Evolutionary conservation across 768 basidiomycete genomes (phyloP).

Genomic region (Lentinula raphanica): DNA sequence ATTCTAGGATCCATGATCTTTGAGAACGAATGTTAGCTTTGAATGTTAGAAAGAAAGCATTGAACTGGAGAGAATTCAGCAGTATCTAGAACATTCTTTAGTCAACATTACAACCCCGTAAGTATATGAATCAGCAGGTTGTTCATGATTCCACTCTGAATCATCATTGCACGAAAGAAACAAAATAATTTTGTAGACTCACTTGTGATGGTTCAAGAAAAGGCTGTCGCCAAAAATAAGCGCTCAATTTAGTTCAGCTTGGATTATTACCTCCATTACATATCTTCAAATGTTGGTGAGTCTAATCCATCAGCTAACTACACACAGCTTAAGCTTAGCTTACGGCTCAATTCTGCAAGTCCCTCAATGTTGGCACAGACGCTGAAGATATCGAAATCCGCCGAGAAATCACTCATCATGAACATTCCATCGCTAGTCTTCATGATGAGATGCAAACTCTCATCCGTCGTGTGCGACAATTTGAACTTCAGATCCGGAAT

Average conservation of each 20-base stretch:
- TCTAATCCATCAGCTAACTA: not conserved
- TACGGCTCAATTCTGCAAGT: not conserved
- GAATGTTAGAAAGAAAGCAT: not conserved
- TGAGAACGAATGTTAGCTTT: slow-evolving; percentile 10
- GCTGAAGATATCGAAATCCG: not conserved
- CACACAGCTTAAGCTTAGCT: not conserved
- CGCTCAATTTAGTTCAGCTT: too few species aligned
- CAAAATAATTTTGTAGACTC: slow-evolving; percentile 12
- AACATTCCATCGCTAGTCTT: slow-evolving; percentile 34
- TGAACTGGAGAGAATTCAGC: slow-evolving; percentile 49
- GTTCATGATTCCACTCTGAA: slow-evolving; percentile 90
- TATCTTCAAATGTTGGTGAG: not conserved
- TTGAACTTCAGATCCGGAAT: slow-evolving; percentile 37
- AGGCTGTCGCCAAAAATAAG: slow-evolving; percentile 3
- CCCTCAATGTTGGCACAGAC: not conserved
- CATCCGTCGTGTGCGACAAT: slow-evolving; percentile 31
- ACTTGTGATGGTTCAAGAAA: slow-evolving; percentile 8
- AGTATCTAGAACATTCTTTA: slow-evolving; percentile 84
- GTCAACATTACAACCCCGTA: slow-evolving; percentile 80
- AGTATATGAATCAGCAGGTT: slow-evolving; percentile 42
- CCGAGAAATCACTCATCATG: slow-evolving; percentile 23
- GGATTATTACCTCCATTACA: not conserved
- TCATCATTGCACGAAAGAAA: slow-evolving; percentile 53
- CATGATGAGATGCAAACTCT: slow-evolving; percentile 40
- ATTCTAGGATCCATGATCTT: slow-evolving; percentile 69